Evolutionary conservation across 2,329 filamentous ascomycete species (phyloP).

Genomic region (Waltergamsia citrina): DNA sequence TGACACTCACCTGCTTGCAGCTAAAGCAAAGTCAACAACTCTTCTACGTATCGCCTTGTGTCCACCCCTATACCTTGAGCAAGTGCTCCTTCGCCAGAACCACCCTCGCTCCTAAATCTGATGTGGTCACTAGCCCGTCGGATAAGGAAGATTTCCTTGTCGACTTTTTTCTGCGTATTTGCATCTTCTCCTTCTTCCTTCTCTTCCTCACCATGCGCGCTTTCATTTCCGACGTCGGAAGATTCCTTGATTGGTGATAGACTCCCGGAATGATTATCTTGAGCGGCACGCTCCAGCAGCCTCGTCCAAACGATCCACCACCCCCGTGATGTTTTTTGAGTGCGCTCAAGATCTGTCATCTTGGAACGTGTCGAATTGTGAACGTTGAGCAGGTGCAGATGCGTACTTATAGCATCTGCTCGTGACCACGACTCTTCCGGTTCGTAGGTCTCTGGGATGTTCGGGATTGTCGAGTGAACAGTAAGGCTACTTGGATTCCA

Average conservation of each 20-base stretch:
- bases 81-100: conserved; percentile 43
- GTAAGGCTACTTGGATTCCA: conserved; percentile 50
- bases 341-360: conserved; percentile 45
- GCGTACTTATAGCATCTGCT: conserved; percentile 54
- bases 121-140: conserved; percentile 49
- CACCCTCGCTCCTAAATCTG: conserved; percentile 25
- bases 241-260: conserved; percentile 18
- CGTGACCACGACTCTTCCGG: conserved; percentile 39
- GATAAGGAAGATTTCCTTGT: conserved; percentile 54
- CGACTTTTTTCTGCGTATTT: no score
- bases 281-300: conserved; percentile 28
- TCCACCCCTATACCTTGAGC: conserved; percentile 70
- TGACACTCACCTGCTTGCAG: no score
- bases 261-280: conserved; percentile 11
- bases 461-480: conserved; percentile 56
- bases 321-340: conserved; percentile 55
- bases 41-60: conserved; percentile 66
- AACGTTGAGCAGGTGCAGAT: conserved; percentile 53
- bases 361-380: conserved; percentile 32
- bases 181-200: no score
- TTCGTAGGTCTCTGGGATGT: conserved; percentile 43
- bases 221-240: conserved; percentile 6
- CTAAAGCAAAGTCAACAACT: conserved; percentile 50
- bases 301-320: conserved; percentile 65
- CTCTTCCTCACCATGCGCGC: conserved; percentile 5